Percentiles rank a stretch among this genome's conserved stretches.
phyloP scores from a whole-genome alignment of 164 flowering plant genomes.

The Nelumbo lutea region DNA sequence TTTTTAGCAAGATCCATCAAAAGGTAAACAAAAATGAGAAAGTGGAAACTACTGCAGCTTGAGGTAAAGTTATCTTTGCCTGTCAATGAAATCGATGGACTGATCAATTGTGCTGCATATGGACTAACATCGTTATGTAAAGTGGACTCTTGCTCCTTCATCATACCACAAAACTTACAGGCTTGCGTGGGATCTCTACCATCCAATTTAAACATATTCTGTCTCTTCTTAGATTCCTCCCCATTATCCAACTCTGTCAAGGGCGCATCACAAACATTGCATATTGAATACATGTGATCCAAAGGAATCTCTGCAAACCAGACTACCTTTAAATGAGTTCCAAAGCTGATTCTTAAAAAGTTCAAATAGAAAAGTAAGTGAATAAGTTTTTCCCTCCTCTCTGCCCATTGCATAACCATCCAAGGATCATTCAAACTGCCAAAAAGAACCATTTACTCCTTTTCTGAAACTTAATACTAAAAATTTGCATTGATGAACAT shows the following conservation, averaged over 20 bases:
- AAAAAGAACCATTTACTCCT: background rate
- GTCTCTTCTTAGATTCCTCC: slow-evolving; percentile 7
- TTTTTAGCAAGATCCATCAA: background rate
- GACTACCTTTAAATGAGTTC: background rate
- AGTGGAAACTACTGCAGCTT: slow-evolving; percentile 43
- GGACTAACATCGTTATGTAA: slow-evolving; percentile 25
- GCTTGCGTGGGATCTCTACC: slow-evolving; percentile 11
- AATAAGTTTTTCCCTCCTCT: background rate
- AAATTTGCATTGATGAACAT: background rate
- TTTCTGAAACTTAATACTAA: background rate
- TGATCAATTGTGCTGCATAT: slow-evolving; percentile 28
- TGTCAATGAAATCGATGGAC: slow-evolving; percentile 46
- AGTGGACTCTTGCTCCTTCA: slow-evolving; percentile 21
- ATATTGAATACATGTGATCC: slow-evolving; percentile 35
- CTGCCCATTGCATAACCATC: background rate
- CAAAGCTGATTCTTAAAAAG: slow-evolving; percentile 8
- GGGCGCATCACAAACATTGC: slow-evolving; percentile 31
- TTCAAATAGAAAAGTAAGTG: background rate
- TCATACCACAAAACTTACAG: slow-evolving; percentile 29
- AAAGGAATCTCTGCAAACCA: slow-evolving; percentile 1
- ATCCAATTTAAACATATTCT: slow-evolving; percentile 10
- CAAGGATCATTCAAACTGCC: background rate
- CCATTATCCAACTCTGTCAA: slow-evolving; percentile 13
- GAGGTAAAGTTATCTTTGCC: slow-evolving; percentile 53
- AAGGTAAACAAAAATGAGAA: slow-evolving; percentile 2